phyloP scores from a whole-genome alignment of 345 rosid species.

The Eucalyptus caleyi region DNA sequence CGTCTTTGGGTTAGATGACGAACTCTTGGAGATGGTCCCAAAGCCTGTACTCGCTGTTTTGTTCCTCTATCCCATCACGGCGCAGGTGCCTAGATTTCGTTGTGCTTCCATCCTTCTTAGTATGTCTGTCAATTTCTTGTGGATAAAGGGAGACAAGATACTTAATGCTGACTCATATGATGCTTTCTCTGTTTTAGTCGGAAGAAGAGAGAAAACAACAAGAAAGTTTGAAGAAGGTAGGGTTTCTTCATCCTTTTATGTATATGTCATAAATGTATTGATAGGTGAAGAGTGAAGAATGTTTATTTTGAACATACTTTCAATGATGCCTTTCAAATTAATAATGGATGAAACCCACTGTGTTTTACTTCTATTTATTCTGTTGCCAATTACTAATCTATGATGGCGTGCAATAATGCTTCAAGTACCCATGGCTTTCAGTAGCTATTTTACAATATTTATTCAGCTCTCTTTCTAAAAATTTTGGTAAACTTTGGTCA shows the following conservation, averaged over 20 bases:
- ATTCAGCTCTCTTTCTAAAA: not conserved
- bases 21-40: constrained; percentile 80
- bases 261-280: not conserved
- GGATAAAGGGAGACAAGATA: not conserved
- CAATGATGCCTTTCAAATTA: not conserved
- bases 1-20: constrained; percentile 86
- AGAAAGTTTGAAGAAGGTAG: constrained; percentile 39
- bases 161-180: not conserved
- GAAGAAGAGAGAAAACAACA: constrained; percentile 73
- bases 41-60: constrained; percentile 90
- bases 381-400: not conserved
- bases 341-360: not conserved
- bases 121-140: not conserved
- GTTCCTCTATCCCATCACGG: constrained; percentile 75
- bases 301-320: not conserved
- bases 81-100: constrained; percentile 32
- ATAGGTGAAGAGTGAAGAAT: not conserved
- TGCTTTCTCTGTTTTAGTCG: constrained; percentile 23
- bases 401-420: not conserved
- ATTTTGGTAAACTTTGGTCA: not conserved
- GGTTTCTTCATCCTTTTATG: not conserved
- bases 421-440: not conserved
- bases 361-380: not conserved
- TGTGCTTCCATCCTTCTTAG: not conserved
- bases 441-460: not conserved